Percentiles rank a stretch among this genome's conserved stretches.
Conservation (phyloP, 169 alveolate species). For the Fabrea salina region DNA sequence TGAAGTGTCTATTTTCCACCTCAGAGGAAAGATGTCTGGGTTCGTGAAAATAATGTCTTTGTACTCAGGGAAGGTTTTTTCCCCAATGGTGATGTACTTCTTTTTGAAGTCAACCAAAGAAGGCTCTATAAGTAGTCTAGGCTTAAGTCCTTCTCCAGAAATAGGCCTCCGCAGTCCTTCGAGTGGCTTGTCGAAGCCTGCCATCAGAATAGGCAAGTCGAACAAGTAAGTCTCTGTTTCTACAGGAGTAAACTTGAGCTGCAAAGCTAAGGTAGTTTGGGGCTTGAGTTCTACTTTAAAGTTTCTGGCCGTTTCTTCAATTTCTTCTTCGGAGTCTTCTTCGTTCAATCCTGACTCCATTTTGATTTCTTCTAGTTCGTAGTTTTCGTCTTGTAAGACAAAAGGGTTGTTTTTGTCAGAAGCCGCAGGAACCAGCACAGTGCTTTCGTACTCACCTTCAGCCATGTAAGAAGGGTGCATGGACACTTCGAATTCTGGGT, state of each 20-base stretch:
- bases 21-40: constrained; percentile 68
- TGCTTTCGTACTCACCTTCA: constrained; percentile 44
- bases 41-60: constrained; percentile 73
- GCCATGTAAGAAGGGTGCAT: constrained; percentile 32
- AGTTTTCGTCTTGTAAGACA: not conserved
- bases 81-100: constrained; percentile 78
- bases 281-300: constrained; percentile 52
- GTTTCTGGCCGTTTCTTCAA: constrained; percentile 52
- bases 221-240: constrained; percentile 67
- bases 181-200: constrained; percentile 62
- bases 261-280: constrained; percentile 50
- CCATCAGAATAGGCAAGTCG: constrained; percentile 63
- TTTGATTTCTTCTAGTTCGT: constrained; percentile 22
- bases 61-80: constrained; percentile 70
- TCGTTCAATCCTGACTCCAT: constrained; percentile 24
- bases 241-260: constrained; percentile 70
- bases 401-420: constrained; percentile 17
- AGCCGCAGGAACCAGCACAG: constrained; percentile 32
- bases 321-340: constrained; percentile 36
- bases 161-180: constrained; percentile 61
- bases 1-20: constrained; percentile 70
- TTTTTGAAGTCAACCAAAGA: constrained; percentile 60
- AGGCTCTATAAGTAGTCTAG: constrained; percentile 71
- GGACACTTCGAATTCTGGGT: constrained; percentile 73
- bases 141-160: constrained; percentile 78